Percentiles rank a stretch among this genome's conserved stretches.
These are phyloP conservation scores for Helicocarpus griseus DNA, from an alignment of 2,329 filamentous ascomycete genomes.

Conservation along the genomic window DNA sequence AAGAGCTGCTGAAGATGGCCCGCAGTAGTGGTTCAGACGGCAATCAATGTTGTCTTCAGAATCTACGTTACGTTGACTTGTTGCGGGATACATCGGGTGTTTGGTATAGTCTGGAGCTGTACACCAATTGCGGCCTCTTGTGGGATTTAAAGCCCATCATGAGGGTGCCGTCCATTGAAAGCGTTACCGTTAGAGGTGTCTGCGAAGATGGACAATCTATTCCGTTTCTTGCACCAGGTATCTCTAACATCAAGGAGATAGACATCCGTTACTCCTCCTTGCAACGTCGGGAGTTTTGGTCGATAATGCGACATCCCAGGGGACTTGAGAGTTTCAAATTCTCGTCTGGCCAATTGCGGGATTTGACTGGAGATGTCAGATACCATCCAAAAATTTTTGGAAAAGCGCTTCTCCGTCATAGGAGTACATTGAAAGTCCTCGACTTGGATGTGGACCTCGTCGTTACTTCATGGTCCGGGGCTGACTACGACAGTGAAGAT, in stretches of 20 bases:
- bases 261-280: neutral
- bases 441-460: neutral
- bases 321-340: neutral
- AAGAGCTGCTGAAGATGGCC: neutral
- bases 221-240: neutral
- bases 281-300: neutral
- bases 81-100: too few relatives aligned
- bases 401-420: neutral
- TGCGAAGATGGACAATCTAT: neutral
- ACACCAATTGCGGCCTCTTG: too few relatives aligned
- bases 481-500: too few relatives aligned
- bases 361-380: neutral
- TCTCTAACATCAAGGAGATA: neutral
- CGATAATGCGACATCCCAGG: neutral
- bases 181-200: neutral
- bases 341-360: neutral
- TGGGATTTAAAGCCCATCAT: too few relatives aligned
- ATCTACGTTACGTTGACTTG: neutral
- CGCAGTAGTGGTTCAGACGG: neutral
- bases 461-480: too few relatives aligned
- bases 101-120: too few relatives aligned
- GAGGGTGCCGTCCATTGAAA: neutral
- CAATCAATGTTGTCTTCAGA: neutral
- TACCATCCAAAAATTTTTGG: neutral
- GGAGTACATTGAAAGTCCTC: neutral